Evolutionary conservation across 1,284 basidiomycete species (phyloP).

Genomic region (Cystobasidium pallidum): DNA sequence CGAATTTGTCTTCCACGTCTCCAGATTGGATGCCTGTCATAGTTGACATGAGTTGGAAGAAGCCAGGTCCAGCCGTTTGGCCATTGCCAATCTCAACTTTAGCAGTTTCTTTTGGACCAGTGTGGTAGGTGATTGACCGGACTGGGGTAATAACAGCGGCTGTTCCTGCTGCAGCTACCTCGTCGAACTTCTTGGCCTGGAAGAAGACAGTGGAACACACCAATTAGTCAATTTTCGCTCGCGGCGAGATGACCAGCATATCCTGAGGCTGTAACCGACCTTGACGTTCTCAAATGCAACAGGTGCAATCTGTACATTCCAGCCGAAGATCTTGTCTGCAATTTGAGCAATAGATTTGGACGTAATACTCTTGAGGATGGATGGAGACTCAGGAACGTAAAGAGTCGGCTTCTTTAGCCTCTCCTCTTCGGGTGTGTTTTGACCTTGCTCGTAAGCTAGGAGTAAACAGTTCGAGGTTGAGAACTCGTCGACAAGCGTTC

Average conservation of each 20-base stretch:
- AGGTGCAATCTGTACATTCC: conserved; percentile 55
- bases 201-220: too few relatives aligned
- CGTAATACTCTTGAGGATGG: conserved; percentile 52
- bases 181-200: conserved; percentile 47
- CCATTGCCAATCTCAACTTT: conserved; percentile 56
- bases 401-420: conserved; percentile 45
- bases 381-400: conserved; percentile 49
- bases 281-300: conserved; percentile 53
- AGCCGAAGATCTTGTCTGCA: conserved; percentile 54
- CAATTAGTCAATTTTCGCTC: too few relatives aligned
- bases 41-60: conserved; percentile 47
- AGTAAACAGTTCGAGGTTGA: conserved; percentile 56
- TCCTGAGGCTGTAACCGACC: not conserved
- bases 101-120: conserved; percentile 49
- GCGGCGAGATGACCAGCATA: not conserved
- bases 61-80: conserved; percentile 54
- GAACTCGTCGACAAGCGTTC: conserved; percentile 56
- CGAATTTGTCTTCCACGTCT: conserved; percentile 52
- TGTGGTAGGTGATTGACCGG: conserved; percentile 56
- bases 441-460: conserved; percentile 46
- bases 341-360: conserved; percentile 51
- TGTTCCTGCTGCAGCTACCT: conserved; percentile 55
- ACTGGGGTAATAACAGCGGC: conserved; percentile 56
- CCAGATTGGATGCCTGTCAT: conserved; percentile 52
- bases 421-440: conserved; percentile 35